Conservation (phyloP, 371 early-diverging fungal species). For the Rhizopus arrhizus region DNA sequence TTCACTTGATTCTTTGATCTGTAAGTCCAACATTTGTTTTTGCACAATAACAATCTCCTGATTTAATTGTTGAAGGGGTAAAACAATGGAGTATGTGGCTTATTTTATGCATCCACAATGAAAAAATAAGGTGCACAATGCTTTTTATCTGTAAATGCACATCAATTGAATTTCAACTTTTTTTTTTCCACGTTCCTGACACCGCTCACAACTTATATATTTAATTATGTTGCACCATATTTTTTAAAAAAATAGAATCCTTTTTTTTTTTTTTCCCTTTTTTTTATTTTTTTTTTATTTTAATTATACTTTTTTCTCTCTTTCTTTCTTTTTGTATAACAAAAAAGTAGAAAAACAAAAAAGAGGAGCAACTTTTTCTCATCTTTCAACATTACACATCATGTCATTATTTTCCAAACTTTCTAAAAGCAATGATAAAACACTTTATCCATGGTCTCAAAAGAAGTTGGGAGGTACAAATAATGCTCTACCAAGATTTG, state of each 20-base stretch:
- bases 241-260: background rate
- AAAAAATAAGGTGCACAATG: background rate
- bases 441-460: slow-evolving; percentile 55
- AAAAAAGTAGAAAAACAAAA: too few relatives aligned
- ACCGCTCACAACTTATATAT: background rate
- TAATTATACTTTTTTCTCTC: background rate
- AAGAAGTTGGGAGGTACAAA: slow-evolving; percentile 44
- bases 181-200: background rate
- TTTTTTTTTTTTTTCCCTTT: background rate
- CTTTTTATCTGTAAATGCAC: background rate
- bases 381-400: slow-evolving; percentile 9
- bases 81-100: too few relatives aligned
- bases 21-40: too few relatives aligned
- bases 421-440: slow-evolving; percentile 52
- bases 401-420: slow-evolving; percentile 58
- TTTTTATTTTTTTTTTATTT: background rate
- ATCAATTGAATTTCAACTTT: background rate
- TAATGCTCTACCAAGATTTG: slow-evolving; percentile 56
- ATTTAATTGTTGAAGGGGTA: too few relatives aligned
- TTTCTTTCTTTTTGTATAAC: background rate
- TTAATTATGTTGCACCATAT: slow-evolving; percentile 19
- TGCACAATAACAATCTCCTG: too few relatives aligned
- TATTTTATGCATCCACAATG: too few relatives aligned
- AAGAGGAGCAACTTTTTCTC: background rate
- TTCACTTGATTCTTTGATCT: too few relatives aligned